Evolutionary conservation across 495 filamentous ascomycete genomes (phyloP).

Genomic region (Penicillium angulare): DNA sequence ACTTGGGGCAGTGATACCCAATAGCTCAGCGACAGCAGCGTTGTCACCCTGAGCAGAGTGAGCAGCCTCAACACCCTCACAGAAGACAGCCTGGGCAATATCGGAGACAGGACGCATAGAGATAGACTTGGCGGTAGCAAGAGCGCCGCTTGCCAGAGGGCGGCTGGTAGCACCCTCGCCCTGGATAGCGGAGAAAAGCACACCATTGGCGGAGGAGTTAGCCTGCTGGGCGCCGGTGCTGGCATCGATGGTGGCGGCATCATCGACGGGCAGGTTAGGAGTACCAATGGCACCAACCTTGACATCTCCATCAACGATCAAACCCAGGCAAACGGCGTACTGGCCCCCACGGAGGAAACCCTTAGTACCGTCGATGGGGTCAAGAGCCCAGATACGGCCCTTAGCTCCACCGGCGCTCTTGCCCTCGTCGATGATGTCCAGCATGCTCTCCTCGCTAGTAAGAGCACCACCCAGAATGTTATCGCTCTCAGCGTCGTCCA

Average conservation of each 20-base stretch:
- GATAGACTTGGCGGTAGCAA: conserved; percentile 63
- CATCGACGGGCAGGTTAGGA: conserved; percentile 88
- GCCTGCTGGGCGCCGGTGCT: conserved; percentile 66
- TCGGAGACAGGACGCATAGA: conserved; percentile 73
- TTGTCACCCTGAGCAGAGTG: conserved; percentile 89
- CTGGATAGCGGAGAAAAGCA: conserved; percentile 76
- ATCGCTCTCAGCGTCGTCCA: conserved; percentile 69
- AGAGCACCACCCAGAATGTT: conserved; percentile 70
- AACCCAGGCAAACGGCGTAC: conserved; percentile 89
- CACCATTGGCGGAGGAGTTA: conserved; percentile 67
- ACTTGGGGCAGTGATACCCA: conserved; percentile 81
- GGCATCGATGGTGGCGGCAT: conserved; percentile 62
- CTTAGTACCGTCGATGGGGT: conserved; percentile 97
- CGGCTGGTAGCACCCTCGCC: conserved; percentile 76
- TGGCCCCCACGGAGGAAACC: conserved; percentile 97
- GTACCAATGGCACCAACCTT: conserved; percentile 93
- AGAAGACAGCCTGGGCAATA: conserved; percentile 80
- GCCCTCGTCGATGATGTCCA: conserved; percentile 81
- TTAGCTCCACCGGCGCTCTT: conserved; percentile 73
- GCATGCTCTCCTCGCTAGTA: conserved; percentile 68
- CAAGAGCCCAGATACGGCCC: conserved; percentile 93
- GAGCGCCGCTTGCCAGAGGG: conserved; percentile 58
- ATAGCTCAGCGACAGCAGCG: conserved; percentile 73
- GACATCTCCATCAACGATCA: conserved; percentile 93
- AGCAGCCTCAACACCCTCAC: conserved; percentile 88